Evolutionary conservation across 139 green algal genomes (phyloP).

Genomic region (Picochlorum sp.): DNA sequence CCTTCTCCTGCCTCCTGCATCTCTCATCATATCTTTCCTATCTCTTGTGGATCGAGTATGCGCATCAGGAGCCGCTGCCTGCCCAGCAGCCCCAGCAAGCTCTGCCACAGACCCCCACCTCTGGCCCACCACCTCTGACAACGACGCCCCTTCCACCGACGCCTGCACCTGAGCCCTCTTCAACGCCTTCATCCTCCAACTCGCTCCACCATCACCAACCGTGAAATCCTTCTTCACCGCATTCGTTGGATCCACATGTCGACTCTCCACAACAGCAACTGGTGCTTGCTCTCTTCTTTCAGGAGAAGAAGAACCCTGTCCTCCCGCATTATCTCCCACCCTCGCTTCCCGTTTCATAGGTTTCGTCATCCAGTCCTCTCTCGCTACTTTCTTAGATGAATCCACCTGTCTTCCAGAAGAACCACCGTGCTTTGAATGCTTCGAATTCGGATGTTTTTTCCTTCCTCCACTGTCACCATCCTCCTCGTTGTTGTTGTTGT

Average conservation of each 20-base stretch:
- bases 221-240: constrained; percentile 11
- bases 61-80: constrained; percentile 41
- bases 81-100: constrained; percentile 34
- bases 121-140: constrained; percentile 56
- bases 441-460: no score
- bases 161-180: constrained; percentile 71
- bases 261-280: neutral
- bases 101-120: constrained; percentile 67
- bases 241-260: neutral
- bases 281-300: neutral
- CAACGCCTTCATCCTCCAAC: constrained; percentile 89
- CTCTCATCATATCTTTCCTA: neutral
- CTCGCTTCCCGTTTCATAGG: constrained; percentile 26
- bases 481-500: no score
- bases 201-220: constrained; percentile 79
- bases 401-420: no score
- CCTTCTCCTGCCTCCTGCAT: neutral
- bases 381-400: neutral
- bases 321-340: no score
- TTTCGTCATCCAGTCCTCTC: constrained; percentile 73
- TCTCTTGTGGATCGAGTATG: constrained; percentile 8
- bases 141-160: constrained; percentile 30
- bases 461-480: no score
- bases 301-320: constrained; percentile 14
- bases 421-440: no score